A percentile compares a stretch with the other conserved stretches of the same genome.
Conservation (phyloP, 345 rosid species). For the Moringa oleifera region DNA sequence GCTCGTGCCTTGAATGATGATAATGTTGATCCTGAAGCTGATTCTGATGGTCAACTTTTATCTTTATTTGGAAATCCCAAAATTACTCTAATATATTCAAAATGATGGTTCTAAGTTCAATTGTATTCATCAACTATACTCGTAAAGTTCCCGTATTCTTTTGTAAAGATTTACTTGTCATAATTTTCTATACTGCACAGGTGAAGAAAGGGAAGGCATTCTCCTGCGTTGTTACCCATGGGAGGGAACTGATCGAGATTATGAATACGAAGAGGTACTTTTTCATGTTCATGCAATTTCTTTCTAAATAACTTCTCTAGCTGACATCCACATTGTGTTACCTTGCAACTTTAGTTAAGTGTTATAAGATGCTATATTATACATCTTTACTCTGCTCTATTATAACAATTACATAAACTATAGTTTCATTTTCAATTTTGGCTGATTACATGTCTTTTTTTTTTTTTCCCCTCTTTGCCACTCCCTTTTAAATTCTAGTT, state of each 20-base stretch:
- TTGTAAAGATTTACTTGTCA: too few relatives aligned
- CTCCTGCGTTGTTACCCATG: constrained; percentile 44
- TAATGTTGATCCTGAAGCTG: constrained; percentile 39
- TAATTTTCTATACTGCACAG: constrained; percentile 11
- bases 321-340: too few relatives aligned
- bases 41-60: constrained; percentile 37
- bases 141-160: neutral
- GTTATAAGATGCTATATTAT: too few relatives aligned
- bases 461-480: neutral
- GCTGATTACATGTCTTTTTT: constrained; percentile 2
- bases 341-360: too few relatives aligned
- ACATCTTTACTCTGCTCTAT: too few relatives aligned
- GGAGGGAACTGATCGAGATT: constrained; percentile 77
- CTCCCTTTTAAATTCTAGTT: neutral
- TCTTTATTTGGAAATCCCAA: neutral
- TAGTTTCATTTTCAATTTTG: neutral
- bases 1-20: constrained; percentile 47
- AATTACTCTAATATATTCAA: too few relatives aligned
- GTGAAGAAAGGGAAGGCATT: constrained; percentile 38
- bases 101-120: too few relatives aligned
- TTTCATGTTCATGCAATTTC: neutral
- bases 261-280: constrained; percentile 68
- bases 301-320: too few relatives aligned
- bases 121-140: neutral
- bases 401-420: too few relatives aligned